Conservation (phyloP, 2,329 filamentous ascomycete genomes). For the Diaporthe vaccinii region DNA sequence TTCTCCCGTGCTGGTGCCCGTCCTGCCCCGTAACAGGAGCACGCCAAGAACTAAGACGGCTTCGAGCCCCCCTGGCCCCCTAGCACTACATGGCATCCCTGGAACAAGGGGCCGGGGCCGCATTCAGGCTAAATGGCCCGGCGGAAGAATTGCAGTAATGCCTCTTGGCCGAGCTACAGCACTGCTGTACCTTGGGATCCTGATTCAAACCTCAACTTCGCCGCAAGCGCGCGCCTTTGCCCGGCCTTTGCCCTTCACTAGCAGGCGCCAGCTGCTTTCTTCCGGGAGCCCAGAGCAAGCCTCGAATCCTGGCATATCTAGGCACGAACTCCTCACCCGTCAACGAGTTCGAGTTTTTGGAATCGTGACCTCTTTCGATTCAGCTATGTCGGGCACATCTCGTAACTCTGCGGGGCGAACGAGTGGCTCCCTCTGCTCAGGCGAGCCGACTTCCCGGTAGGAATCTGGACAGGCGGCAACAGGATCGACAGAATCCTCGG, state of each 20-base stretch:
- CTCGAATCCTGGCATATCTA: constrained; percentile 11
- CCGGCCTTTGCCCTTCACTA: background rate
- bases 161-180: constrained; percentile 28
- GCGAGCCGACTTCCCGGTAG: constrained; percentile 20
- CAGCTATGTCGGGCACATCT: constrained; percentile 25
- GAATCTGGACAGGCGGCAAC: background rate
- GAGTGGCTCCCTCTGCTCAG: constrained; percentile 1
- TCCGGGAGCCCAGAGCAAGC: constrained; percentile 17
- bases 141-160: constrained; percentile 23
- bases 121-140: constrained; percentile 29
- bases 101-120: background rate
- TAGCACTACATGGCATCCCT: background rate
- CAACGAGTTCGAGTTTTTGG: background rate
- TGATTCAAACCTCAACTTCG: constrained; percentile 19
- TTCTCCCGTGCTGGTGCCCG: constrained; percentile 13
- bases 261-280: constrained; percentile 24
- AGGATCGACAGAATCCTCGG: constrained; percentile 16
- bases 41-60: constrained; percentile 19
- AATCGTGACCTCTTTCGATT: background rate
- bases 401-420: background rate
- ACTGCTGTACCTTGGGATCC: background rate
- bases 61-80: constrained; percentile 17
- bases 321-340: background rate
- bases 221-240: constrained; percentile 9
- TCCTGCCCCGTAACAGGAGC: background rate